Conservation (phyloP, 1,284 basidiomycete species). For the Tetrapyrgos nigripes region DNA sequence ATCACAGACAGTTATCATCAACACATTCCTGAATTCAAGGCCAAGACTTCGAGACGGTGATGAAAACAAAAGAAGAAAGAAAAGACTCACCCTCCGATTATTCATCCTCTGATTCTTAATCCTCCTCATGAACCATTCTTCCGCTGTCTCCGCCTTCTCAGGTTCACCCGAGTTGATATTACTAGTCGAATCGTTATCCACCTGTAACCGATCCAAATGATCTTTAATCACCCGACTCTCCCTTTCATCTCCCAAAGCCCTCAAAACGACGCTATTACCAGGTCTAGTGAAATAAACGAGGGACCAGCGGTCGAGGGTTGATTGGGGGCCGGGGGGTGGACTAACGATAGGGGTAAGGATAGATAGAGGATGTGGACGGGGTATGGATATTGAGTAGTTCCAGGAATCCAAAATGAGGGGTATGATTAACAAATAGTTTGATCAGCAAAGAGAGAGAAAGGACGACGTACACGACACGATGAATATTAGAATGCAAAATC, state of each 20-base stretch:
- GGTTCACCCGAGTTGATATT: constrained; percentile 36
- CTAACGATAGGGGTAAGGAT: constrained; percentile 18
- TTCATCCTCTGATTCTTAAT: constrained; percentile 49
- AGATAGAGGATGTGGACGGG: no score
- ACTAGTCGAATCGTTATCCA: constrained; percentile 37
- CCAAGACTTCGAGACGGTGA: neutral
- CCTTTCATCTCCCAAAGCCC: constrained; percentile 54
- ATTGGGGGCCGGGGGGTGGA: constrained; percentile 45
- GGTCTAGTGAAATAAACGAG: constrained; percentile 69
- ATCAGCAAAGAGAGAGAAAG: constrained; percentile 20
- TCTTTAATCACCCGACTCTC: constrained; percentile 51
- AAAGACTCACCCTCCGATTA: constrained; percentile 42
- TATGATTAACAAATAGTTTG: no score
- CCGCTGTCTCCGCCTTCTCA: constrained; percentile 39
- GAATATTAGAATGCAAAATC: constrained; percentile 53
- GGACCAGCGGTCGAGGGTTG: constrained; percentile 56
- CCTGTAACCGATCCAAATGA: no score
- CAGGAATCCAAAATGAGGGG: neutral
- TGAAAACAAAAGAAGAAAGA: neutral
- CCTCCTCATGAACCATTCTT: constrained; percentile 48
- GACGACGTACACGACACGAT: constrained; percentile 47
- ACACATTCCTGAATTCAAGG: no score
- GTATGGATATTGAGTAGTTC: no score
- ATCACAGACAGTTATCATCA: no score
- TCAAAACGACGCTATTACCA: constrained; percentile 52